A percentile compares a stretch with the other conserved stretches of the same genome.
phyloP scores from a whole-genome alignment of 345 rosid species.

The Linum lewisii region DNA sequence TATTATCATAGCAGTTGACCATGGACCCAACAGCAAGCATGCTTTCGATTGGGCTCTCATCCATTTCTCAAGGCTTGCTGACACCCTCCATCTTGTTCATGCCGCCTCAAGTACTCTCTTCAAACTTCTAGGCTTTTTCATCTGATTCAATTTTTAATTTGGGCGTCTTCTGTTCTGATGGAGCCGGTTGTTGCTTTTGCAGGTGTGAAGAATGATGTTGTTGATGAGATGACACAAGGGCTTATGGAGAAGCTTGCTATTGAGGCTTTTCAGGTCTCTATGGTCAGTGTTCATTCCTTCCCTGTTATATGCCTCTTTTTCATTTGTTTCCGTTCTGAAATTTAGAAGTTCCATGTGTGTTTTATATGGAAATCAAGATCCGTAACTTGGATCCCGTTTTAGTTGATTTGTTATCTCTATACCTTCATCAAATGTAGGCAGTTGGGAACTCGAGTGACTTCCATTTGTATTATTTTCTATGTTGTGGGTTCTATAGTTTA shows the following conservation, averaged over 20 bases:
- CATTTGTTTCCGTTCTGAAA: too few species aligned
- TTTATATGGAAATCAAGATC: too few species aligned
- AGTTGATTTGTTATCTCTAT: too few species aligned
- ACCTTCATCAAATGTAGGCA: neutral
- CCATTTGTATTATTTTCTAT: neutral
- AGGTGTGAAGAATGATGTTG: neutral
- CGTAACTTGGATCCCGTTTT: too few species aligned
- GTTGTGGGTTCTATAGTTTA: neutral
- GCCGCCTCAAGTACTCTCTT: neutral
- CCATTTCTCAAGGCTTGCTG: neutral
- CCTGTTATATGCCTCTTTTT: neutral
- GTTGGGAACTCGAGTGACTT: neutral
- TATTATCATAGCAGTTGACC: conserved; percentile 47
- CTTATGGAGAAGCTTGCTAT: neutral
- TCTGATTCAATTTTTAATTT: neutral
- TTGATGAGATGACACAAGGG: neutral
- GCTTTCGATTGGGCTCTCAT: neutral
- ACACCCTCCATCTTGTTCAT: neutral
- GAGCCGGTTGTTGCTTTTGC: neutral
- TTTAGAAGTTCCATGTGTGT: too few species aligned
- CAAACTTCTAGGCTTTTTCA: neutral
- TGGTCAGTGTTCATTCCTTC: neutral
- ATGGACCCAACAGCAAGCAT: conserved; percentile 36
- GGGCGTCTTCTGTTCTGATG: neutral
- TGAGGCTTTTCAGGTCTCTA: neutral